Base-by-base conservation (phyloP, 2,329 filamentous ascomycete species). In the Boeremia lycopersici region DNA sequence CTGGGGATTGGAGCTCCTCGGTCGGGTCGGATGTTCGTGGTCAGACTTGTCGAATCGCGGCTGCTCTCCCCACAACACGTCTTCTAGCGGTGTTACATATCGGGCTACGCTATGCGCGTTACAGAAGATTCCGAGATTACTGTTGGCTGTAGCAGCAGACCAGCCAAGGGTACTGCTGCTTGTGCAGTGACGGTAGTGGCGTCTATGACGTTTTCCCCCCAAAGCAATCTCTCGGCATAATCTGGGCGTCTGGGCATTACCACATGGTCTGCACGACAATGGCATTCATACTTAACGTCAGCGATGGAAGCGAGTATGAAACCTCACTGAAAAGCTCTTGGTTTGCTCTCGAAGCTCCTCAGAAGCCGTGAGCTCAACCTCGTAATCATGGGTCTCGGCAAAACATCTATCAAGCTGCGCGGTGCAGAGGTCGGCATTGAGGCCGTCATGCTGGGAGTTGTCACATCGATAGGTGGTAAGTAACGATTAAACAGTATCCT, bases 401-500 rank as follows among this genome's bases (percentile, higher is more conserved):
- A 33, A 54, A 68, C 64, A 40, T 65, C 68, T 39, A 53, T 72
- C 46, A 63, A 61, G 39, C 38, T 72, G 58, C 67, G 68, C 58
- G 70, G 69, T 50, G 69, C 70, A 17, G 67, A 68, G 26, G 69
- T 66, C 38, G 69, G 70, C 28, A 69, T 69, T 10, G 70, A 72
- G 47, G 76, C 77, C 30, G 71, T 77, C 54, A 75, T 90, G 77
- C 82, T 86, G 26, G 82, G 82, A 39, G 72, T 79, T 30, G 76
- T 81, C 36, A 84, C 83, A 38, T 83, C 81, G 39, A 80, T 87
- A 35, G 84, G 84, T 56, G 85, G 84, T 42, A 33, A 48, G 48
- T 48, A 35, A 12, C 9, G 17, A n/a, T 29, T 48, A 10, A 4
- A 19, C 17, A 19, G 2, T 8, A 23, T 42, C 11, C 1, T 28